phyloP scores from a whole-genome alignment of 768 basidiomycete species.

The Lentinula raphanica region DNA sequence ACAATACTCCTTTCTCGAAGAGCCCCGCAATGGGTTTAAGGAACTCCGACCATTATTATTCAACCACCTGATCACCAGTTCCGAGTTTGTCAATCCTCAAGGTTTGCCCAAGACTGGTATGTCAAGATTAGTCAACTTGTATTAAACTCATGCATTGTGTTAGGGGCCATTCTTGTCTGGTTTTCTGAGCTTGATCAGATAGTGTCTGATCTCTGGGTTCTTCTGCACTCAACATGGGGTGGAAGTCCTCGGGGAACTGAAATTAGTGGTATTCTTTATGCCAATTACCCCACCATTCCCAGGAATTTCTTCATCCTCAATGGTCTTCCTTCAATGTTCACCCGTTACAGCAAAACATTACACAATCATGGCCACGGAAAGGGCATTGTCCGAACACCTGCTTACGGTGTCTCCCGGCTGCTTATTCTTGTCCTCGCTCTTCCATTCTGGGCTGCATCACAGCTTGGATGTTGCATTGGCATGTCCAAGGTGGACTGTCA shows the following conservation, averaged over 20 bases:
- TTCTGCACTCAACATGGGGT: conserved; percentile 9
- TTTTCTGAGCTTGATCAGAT: conserved; percentile 9
- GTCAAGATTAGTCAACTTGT: background rate
- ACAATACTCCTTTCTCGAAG: background rate
- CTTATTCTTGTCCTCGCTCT: background rate
- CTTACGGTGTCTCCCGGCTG: background rate
- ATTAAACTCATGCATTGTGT: background rate
- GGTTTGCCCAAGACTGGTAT: background rate
- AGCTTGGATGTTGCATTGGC: background rate
- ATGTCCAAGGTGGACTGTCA: background rate
- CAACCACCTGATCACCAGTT: background rate
- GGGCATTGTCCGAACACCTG: conserved; percentile 8
- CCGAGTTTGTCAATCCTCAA: background rate
- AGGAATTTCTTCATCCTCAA: conserved; percentile 13
- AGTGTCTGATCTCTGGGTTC: conserved; percentile 8
- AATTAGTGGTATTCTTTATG: conserved; percentile 11
- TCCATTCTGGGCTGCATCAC: background rate
- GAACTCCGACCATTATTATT: background rate
- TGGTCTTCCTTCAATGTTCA: conserved; percentile 4
- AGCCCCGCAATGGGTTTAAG: background rate
- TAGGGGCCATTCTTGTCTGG: background rate
- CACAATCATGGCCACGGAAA: conserved; percentile 8
- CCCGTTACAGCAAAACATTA: conserved; percentile 12
- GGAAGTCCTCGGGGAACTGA: conserved; percentile 13
- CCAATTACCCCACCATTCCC: background rate